Percentiles rank a stretch among this genome's conserved stretches.
Conservation (phyloP, 1,284 basidiomycete species). For the Ceratobasidium theobromae region DNA sequence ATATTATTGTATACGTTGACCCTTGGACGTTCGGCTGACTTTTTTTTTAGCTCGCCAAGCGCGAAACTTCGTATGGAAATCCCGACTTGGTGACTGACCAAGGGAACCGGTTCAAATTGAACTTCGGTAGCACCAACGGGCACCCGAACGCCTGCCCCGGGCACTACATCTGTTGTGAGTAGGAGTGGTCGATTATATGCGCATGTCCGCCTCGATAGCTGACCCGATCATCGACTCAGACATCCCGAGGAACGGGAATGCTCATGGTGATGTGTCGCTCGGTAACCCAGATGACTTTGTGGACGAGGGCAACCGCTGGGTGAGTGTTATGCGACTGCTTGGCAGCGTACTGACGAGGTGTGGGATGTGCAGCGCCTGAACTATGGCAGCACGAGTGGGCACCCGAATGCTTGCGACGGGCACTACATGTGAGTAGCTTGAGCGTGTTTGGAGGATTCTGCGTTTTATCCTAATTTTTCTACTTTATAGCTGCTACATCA, state of each 20-base stretch:
- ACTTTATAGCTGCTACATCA: slow-evolving; percentile 13
- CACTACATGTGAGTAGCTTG: slow-evolving; percentile 12
- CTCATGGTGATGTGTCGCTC: slow-evolving; percentile 14
- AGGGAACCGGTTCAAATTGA: slow-evolving; percentile 24
- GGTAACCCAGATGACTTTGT: slow-evolving; percentile 24
- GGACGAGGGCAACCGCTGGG: slow-evolving; percentile 28
- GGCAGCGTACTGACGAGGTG: neutral
- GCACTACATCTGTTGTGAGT: slow-evolving; percentile 28
- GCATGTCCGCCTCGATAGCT: neutral
- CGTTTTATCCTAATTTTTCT: neutral
- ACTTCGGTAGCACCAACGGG: slow-evolving; percentile 26
- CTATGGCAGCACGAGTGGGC: slow-evolving; percentile 28
- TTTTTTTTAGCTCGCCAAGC: slow-evolving; percentile 5
- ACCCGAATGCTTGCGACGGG: slow-evolving; percentile 25
- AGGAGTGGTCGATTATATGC: neutral
- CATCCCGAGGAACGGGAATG: slow-evolving; percentile 1
- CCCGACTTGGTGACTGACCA: slow-evolving; percentile 28
- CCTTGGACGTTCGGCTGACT: too few species aligned
- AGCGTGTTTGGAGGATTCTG: neutral
- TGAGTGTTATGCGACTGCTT: neutral
- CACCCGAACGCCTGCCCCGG: slow-evolving; percentile 26
- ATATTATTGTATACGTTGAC: neutral
- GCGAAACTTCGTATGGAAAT: slow-evolving; percentile 18
- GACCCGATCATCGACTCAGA: slow-evolving; percentile 11
- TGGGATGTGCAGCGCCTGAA: slow-evolving; percentile 6